Evolutionary conservation across 306 rosid genomes (phyloP).

Genomic region (Castanea crenata): DNA sequence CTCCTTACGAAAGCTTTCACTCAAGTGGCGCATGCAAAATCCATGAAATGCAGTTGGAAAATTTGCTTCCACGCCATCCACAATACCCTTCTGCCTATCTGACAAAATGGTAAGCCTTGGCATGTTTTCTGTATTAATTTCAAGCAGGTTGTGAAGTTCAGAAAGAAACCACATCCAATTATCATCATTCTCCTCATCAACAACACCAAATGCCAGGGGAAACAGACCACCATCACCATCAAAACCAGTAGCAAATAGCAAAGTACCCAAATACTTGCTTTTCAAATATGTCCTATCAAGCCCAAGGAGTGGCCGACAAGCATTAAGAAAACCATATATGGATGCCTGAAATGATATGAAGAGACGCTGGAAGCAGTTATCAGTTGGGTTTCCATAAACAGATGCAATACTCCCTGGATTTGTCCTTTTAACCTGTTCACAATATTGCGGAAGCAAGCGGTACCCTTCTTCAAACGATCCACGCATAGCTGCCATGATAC

Average conservation of each 20-base stretch:
- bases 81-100: conserved; percentile 77
- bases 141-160: conserved; percentile 77
- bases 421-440: conserved; percentile 79
- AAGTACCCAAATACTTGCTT: conserved; percentile 80
- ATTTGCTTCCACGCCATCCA: conserved; percentile 75
- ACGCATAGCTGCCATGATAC: conserved; percentile 93
- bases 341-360: conserved; percentile 86
- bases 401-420: conserved; percentile 81
- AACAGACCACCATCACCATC: conserved; percentile 85
- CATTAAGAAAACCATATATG: conserved; percentile 78
- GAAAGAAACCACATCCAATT: conserved; percentile 93
- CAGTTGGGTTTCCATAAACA: conserved; percentile 63
- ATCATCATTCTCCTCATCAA: conserved; percentile 84
- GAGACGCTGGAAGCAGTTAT: conserved; percentile 77
- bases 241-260: conserved; percentile 75
- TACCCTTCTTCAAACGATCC: conserved; percentile 92
- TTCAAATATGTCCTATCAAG: conserved; percentile 74
- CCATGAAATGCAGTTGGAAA: conserved; percentile 91
- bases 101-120: conserved; percentile 88
- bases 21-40: conserved; percentile 85
- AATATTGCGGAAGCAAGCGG: conserved; percentile 80
- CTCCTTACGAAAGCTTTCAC: conserved; percentile 85
- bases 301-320: conserved; percentile 82
- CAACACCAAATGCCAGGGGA: conserved; percentile 87
- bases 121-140: conserved; percentile 84